Conservation (phyloP, 768 basidiomycete species). For the Galerina marginata region DNA sequence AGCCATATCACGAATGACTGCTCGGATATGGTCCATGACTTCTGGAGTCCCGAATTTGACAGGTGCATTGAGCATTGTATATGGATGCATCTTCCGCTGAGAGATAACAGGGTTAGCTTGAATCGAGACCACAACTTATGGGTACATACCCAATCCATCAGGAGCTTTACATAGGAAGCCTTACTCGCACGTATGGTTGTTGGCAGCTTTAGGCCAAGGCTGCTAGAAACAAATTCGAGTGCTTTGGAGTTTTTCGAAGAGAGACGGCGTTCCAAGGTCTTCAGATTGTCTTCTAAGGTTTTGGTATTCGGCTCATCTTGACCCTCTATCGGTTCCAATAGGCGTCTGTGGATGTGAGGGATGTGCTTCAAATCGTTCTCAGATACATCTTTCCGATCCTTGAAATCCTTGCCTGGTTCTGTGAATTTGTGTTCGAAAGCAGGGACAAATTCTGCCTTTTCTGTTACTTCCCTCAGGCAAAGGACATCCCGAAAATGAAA, state of each 20-base stretch:
- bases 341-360: background rate
- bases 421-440: slow-evolving; percentile 10
- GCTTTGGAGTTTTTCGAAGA: background rate
- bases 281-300: background rate
- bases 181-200: background rate
- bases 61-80: background rate
- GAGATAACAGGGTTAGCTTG: background rate
- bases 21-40: slow-evolving; percentile 21
- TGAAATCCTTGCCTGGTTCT: background rate
- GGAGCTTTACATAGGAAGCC: background rate
- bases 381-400: background rate
- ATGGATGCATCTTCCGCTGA: background rate
- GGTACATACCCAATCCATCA: background rate
- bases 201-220: background rate
- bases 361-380: background rate
- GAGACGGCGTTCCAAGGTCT: background rate
- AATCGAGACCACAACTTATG: background rate
- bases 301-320: background rate
- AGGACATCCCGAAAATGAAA: slow-evolving; percentile 27
- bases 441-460: background rate
- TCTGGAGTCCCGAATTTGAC: slow-evolving; percentile 1
- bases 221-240: background rate
- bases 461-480: background rate
- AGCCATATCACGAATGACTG: slow-evolving; percentile 25
- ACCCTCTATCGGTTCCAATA: background rate